Base-by-base conservation (phyloP, 225 moss, liverwort and hornwort genomes). In the Straminergon stramineum region DNA sequence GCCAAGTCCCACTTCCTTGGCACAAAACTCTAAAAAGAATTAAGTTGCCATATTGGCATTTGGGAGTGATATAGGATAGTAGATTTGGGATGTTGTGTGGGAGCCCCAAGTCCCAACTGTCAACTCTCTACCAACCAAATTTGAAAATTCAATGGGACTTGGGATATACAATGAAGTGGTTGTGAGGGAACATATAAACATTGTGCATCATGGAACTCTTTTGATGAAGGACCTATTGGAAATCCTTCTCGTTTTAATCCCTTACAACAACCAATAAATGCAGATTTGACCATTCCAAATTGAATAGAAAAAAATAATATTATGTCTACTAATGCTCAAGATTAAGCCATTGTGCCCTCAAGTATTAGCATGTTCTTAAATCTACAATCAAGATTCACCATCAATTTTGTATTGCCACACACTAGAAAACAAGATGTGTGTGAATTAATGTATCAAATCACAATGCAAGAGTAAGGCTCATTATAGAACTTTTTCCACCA, bases 191-290 rank as follows among this genome's bases (percentile, higher is more conserved):
- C 1, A 76, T 4, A 52, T 34, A 77, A 52, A 3, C 30, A 77
- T 14, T 34, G 22, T 53, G 3, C 13, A 52, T 52, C 4, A 6
- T 7, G 6, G 8, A 75, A 48, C 12, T 75, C 31, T 51, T 48
- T 51, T 1, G 1, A 39, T 24, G 17, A 71, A 73, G 43, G 31
- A 34, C 5, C 0, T 19, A 0, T 31, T 48, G 48, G 5, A 0
- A 52, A 51, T 20, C 20, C 51, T 76, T 76, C 17, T 51, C 0
- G 0, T 52, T 73, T 32, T 51, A 20, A 51, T 19, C 2, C 20
- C 20, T 51, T 75, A 75, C 4, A 31, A 32, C 19, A 51, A 12
- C 1, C 2, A 1, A 13, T 13, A 75, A 76, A 32, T 19, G 4
- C 1, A 19, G 0, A 19, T 51, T 76, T 76, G 8, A 52, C 34